Evolutionary conservation across 371 early-diverging fungal species (phyloP).

Genomic region (Amoeboaphelidium protococcarum): DNA sequence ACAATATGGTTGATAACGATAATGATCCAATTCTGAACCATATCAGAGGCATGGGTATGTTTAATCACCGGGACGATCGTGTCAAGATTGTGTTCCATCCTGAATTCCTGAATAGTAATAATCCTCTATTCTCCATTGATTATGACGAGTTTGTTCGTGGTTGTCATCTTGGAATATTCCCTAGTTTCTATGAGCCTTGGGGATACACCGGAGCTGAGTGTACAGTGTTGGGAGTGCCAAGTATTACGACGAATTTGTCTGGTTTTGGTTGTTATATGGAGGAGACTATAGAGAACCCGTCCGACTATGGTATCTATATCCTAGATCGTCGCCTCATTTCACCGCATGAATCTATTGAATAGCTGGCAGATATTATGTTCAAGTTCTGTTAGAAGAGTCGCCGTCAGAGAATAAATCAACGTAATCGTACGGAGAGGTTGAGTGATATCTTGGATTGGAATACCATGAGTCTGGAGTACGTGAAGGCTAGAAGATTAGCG

Average conservation of each 20-base stretch:
- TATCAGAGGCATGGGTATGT: slow-evolving; percentile 47
- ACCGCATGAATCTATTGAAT: slow-evolving; percentile 68
- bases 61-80: slow-evolving; percentile 65
- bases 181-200: slow-evolving; percentile 90
- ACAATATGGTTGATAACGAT: slow-evolving; percentile 68
- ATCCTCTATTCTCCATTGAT: slow-evolving; percentile 68
- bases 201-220: slow-evolving; percentile 89
- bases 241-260: slow-evolving; percentile 83
- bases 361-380: slow-evolving; percentile 63
- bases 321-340: slow-evolving; percentile 77
- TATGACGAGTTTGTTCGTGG: slow-evolving; percentile 94
- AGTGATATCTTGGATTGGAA: slow-evolving; percentile 93
- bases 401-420: slow-evolving; percentile 87
- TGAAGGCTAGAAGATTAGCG: slow-evolving; percentile 82
- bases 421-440: slow-evolving; percentile 83
- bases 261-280: slow-evolving; percentile 95
- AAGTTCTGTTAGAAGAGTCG: slow-evolving; percentile 72
- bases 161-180: slow-evolving; percentile 84
- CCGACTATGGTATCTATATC: slow-evolving; percentile 88
- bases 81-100: slow-evolving; percentile 92
- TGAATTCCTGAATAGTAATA: slow-evolving; percentile 77
- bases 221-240: slow-evolving; percentile 91
- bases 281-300: slow-evolving; percentile 68
- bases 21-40: slow-evolving; percentile 61
- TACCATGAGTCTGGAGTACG: slow-evolving; percentile 84